phyloP scores from a whole-genome alignment of 208 protist genomes.

The Trypanosoma scelopori region DNA sequence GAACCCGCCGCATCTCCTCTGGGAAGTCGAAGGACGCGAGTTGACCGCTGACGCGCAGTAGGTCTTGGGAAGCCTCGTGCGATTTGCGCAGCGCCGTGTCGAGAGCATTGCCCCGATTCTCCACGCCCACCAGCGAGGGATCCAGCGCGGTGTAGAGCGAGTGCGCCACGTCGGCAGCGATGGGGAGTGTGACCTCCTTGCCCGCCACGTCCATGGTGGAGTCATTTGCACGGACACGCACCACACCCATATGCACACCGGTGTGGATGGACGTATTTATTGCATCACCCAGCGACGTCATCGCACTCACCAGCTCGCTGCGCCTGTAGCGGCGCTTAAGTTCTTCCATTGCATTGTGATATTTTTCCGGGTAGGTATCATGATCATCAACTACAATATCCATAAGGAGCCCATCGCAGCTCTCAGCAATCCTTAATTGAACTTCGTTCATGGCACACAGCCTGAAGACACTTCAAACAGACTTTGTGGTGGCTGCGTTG shows the following conservation, averaged over 20 bases:
- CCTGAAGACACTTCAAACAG: no score
- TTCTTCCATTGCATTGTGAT: no score
- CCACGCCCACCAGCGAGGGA: slow-evolving; percentile 24
- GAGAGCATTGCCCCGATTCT: slow-evolving; percentile 20
- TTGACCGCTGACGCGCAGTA: neutral
- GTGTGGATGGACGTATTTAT: slow-evolving; percentile 7
- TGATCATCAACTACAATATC: no score
- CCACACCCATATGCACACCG: slow-evolving; percentile 1
- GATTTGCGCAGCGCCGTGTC: slow-evolving; percentile 14
- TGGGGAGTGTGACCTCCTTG: neutral
- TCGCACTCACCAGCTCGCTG: neutral
- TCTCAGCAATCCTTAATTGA: neutral
- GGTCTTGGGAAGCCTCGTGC: slow-evolving; percentile 5
- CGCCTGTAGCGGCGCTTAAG: neutral
- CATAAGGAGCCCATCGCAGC: slow-evolving; percentile 2
- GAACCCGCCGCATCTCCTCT: slow-evolving; percentile 12
- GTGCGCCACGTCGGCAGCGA: neutral
- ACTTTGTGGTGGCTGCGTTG: no score
- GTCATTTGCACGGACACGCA: neutral
- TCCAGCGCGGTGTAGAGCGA: slow-evolving; percentile 14
- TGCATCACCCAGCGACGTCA: neutral
- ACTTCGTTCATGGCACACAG: neutral
- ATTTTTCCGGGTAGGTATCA: no score
- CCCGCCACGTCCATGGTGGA: neutral
- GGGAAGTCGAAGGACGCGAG: slow-evolving; percentile 23